These are phyloP conservation scores for Monilinia vaccinii-corymbosi DNA, from an alignment of 2,329 filamentous ascomycete species.

Conservation along the genomic window DNA sequence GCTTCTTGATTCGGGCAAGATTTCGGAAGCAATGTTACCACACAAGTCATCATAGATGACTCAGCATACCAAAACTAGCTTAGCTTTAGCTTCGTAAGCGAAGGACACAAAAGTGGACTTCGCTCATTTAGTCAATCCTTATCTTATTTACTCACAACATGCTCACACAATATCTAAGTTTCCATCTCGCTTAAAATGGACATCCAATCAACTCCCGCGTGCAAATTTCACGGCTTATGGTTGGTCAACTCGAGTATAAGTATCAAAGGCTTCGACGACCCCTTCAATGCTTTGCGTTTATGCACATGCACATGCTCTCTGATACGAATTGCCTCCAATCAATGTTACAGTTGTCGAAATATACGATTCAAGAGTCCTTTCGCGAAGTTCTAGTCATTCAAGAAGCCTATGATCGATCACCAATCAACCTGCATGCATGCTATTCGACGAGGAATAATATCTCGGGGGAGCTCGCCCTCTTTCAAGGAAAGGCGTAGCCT, in stretches of 20 bases:
- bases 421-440: not conserved
- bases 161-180: no score
- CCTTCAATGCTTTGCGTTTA: not conserved
- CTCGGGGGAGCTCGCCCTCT: not conserved
- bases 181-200: not conserved
- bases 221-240: slow-evolving; percentile 14
- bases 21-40: no score
- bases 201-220: slow-evolving; percentile 8
- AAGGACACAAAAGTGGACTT: no score
- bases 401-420: not conserved
- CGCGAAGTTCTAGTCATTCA: no score
- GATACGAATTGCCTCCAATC: not conserved
- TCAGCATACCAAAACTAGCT: no score
- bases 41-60: no score
- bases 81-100: no score
- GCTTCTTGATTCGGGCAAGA: not conserved
- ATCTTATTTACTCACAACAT: no score
- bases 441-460: not conserved
- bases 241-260: slow-evolving; percentile 8
- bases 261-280: not conserved
- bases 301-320: slow-evolving; percentile 7
- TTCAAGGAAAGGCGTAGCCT: not conserved
- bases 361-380: not conserved
- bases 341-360: not conserved
- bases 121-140: no score